phyloP scores from a whole-genome alignment of 73 alveolate genomes.

The Paramecium biaurelia region DNA sequence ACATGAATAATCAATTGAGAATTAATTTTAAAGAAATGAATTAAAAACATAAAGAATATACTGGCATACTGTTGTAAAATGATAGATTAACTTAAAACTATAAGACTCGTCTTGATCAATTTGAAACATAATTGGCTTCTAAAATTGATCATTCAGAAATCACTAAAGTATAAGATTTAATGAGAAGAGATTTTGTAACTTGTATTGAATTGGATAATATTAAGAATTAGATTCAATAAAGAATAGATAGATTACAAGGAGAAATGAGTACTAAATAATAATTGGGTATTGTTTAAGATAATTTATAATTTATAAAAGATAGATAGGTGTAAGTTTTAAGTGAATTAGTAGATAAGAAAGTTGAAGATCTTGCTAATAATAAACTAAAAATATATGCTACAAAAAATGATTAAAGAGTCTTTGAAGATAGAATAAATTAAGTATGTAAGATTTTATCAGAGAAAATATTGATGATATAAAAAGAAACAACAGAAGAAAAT shows the following conservation, averaged over 20 bases:
- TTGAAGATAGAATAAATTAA: neutral
- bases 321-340: neutral
- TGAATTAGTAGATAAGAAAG: constrained; percentile 1
- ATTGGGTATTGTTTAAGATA: neutral
- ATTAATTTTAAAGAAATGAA: neutral
- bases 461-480: neutral
- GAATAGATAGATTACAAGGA: neutral
- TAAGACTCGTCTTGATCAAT: neutral
- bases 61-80: neutral
- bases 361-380: neutral
- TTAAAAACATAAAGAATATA: neutral
- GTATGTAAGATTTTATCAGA: constrained; percentile 7
- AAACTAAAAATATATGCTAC: neutral
- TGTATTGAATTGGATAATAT: neutral
- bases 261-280: neutral
- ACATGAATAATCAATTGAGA: neutral
- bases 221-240: neutral
- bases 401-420: neutral
- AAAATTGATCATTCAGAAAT: constrained; percentile 4
- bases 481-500: neutral
- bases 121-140: neutral
- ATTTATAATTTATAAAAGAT: neutral
- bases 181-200: constrained; percentile 15
- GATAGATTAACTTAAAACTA: neutral
- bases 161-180: neutral